These are phyloP conservation scores for Trametes cubensis DNA, from an alignment of 768 basidiomycete species.

Conservation along the genomic window DNA sequence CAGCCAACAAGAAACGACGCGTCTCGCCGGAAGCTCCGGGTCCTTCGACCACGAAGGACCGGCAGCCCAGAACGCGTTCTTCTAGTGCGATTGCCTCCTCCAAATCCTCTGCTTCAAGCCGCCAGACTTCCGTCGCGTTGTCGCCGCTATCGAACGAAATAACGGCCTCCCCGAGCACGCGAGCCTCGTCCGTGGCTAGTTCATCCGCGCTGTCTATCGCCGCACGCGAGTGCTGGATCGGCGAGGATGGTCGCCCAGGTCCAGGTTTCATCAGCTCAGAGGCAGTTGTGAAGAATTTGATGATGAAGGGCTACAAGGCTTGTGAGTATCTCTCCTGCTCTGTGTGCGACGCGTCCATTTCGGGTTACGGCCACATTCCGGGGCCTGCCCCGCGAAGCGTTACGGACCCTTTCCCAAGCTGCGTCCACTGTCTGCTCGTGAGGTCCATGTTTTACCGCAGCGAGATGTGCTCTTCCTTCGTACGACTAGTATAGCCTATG, in stretches of 20 bases:
- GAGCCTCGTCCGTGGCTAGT: slow-evolving; percentile 61
- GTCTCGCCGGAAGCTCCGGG: slow-evolving; percentile 20
- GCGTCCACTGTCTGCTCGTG: too few relatives aligned
- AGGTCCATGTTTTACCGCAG: neutral
- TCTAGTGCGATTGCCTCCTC: slow-evolving; percentile 23
- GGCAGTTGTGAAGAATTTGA: slow-evolving; percentile 59
- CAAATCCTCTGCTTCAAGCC: slow-evolving; percentile 13
- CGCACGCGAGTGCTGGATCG: slow-evolving; percentile 50
- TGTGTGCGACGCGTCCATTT: neutral
- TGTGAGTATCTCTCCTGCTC: slow-evolving; percentile 49
- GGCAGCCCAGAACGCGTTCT: slow-evolving; percentile 24
- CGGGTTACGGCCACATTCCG: neutral
- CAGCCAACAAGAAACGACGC: slow-evolving; percentile 31
- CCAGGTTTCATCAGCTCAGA: slow-evolving; percentile 62
- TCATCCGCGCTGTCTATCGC: slow-evolving; percentile 40
- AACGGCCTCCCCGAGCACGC: slow-evolving; percentile 65
- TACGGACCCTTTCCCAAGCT: too few relatives aligned
- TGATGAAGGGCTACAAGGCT: slow-evolving; percentile 68
- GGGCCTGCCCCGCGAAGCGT: neutral
- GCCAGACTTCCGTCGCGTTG: slow-evolving; percentile 18
- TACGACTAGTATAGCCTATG: too few relatives aligned
- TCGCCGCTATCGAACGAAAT: slow-evolving; percentile 37
- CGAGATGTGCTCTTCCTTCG: too few relatives aligned
- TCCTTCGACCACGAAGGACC: neutral
- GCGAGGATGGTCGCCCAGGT: slow-evolving; percentile 56